Evolutionary conservation across 2,329 filamentous ascomycete genomes (phyloP).

Genomic region (Gaeumannomyces tritici): DNA sequence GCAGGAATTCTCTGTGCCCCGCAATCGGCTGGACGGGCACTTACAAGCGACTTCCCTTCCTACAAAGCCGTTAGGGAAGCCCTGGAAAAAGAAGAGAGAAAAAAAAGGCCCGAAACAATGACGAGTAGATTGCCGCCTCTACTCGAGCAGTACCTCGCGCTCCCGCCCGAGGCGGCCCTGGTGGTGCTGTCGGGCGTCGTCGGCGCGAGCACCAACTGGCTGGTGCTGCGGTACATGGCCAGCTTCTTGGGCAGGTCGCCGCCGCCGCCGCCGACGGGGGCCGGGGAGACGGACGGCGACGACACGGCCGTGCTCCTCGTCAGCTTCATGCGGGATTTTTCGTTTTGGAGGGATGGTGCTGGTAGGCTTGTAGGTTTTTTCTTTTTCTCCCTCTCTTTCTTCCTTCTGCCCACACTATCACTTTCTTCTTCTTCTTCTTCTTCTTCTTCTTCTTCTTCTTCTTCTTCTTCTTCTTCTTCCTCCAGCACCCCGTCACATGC

Average conservation of each 20-base stretch:
- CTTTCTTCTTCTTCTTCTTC: background rate
- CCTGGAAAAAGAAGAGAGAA: no score
- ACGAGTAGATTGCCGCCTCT: slow-evolving; percentile 39
- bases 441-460: slow-evolving; percentile 1
- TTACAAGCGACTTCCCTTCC: background rate
- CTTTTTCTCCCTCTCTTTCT: background rate
- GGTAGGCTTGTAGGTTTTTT: slow-evolving; percentile 50
- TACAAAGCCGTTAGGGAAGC: no score
- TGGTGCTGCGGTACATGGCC: slow-evolving; percentile 45
- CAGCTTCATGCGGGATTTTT: slow-evolving; percentile 70
- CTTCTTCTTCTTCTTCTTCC: background rate
- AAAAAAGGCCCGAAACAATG: background rate
- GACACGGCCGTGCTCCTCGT: slow-evolving; percentile 56
- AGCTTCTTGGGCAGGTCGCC: background rate
- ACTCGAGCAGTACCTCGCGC: slow-evolving; percentile 52
- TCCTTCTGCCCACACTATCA: background rate
- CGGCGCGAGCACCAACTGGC: slow-evolving; percentile 56
- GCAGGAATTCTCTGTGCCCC: no score
- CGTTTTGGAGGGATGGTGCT: slow-evolving; percentile 68
- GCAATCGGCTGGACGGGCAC: background rate
- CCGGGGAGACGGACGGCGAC: slow-evolving; percentile 15
- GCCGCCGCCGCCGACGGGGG: slow-evolving; percentile 15
- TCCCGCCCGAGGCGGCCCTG: slow-evolving; percentile 49
- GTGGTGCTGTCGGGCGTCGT: slow-evolving; percentile 60
- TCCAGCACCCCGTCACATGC: no score